phyloP scores from a whole-genome alignment of 192 early-diverging fungal species.

The Rhizophagus prolifer region DNA sequence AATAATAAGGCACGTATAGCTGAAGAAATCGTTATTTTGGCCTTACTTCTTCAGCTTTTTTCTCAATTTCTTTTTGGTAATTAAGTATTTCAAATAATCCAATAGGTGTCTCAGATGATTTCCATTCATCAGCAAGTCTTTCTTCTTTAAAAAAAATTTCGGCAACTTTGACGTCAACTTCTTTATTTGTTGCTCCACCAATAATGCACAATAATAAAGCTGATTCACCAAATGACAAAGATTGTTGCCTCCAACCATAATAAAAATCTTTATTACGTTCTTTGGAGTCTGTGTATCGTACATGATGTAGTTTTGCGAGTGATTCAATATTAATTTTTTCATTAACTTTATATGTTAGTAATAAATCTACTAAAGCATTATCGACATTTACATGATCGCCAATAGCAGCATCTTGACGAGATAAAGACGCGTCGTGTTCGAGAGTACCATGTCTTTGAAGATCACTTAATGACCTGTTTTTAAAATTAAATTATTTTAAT shows the following conservation, averaged over 20 bases:
- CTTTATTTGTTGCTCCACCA: not conserved
- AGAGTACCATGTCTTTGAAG: not conserved
- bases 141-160: constrained; percentile 15
- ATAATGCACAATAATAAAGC: not conserved
- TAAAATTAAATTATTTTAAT: not conserved
- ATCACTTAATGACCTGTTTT: not conserved
- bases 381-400: constrained; percentile 13
- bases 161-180: not conserved
- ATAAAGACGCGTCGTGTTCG: constrained; percentile 26
- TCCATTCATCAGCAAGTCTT: constrained; percentile 11
- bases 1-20: no score
- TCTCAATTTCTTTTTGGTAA: not conserved
- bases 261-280: constrained; percentile 4
- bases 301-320: not conserved
- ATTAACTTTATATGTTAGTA: not conserved
- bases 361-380: constrained; percentile 6
- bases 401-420: constrained; percentile 4
- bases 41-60: not conserved
- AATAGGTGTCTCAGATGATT: not conserved
- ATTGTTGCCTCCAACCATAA: not conserved
- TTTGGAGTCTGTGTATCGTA: not conserved
- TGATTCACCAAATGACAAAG: not conserved
- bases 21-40: not conserved
- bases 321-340: constrained; percentile 17
- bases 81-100: not conserved